These are phyloP conservation scores for Cercospora nicotianae DNA, from an alignment of 2,329 filamentous ascomycete genomes.

Conservation along the genomic window DNA sequence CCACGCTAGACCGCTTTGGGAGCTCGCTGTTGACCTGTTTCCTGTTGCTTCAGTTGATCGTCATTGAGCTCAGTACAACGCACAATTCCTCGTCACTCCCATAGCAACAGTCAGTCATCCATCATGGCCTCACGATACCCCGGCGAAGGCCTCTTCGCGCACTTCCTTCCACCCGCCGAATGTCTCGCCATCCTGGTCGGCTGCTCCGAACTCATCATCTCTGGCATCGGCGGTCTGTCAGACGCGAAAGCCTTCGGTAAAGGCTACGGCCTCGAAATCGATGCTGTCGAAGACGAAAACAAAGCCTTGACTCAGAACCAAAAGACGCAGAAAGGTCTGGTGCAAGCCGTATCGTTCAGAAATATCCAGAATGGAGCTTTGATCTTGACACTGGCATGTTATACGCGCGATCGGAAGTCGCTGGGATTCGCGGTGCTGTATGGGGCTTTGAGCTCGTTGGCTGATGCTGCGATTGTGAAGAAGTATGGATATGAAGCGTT, in stretches of 20 bases:
- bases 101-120: background rate
- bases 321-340: slow-evolving; percentile 32
- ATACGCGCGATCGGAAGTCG: slow-evolving; percentile 35
- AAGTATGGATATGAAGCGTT: slow-evolving; percentile 33
- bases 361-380: slow-evolving; percentile 38
- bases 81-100: background rate
- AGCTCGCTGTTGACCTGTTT: background rate
- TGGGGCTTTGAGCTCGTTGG: slow-evolving; percentile 34
- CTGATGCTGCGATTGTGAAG: slow-evolving; percentile 36
- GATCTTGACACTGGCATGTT: slow-evolving; percentile 36
- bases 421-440: slow-evolving; percentile 34
- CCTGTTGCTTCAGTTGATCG: background rate
- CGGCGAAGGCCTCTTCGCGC: slow-evolving; percentile 24
- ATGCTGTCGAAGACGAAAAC: slow-evolving; percentile 15
- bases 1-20: background rate
- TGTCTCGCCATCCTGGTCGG: slow-evolving; percentile 40
- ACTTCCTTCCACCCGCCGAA: slow-evolving; percentile 39
- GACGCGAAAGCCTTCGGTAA: slow-evolving; percentile 37
- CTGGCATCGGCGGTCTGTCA: slow-evolving; percentile 39
- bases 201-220: slow-evolving; percentile 36
- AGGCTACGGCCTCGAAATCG: slow-evolving; percentile 38
- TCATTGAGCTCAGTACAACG: background rate
- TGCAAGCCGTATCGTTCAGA: slow-evolving; percentile 34
- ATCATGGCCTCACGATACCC: slow-evolving; percentile 24
- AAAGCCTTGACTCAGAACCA: slow-evolving; percentile 26